Conservation (phyloP, 257 asterid genomes). For the Lantana camara region DNA sequence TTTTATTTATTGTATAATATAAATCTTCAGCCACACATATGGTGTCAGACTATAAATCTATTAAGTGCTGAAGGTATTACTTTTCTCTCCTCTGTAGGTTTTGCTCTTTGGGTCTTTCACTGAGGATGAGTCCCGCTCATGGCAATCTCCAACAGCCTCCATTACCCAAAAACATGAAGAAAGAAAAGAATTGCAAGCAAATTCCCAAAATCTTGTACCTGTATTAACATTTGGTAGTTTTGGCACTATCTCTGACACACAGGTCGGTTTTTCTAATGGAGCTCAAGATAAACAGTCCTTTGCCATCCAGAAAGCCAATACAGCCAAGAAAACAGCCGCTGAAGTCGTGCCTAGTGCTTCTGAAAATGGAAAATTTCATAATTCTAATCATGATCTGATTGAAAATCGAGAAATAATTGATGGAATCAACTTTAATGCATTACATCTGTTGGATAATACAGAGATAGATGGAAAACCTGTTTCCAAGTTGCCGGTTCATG, state of each 20-base stretch:
- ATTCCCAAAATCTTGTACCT: slow-evolving; percentile 35
- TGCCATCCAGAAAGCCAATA: slow-evolving; percentile 33
- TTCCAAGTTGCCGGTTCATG: slow-evolving; percentile 29
- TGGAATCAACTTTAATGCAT: slow-evolving; percentile 31
- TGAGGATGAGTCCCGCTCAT: slow-evolving; percentile 75
- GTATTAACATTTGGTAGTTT: slow-evolving; percentile 60
- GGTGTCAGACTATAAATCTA: background rate
- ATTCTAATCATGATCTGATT: slow-evolving; percentile 16
- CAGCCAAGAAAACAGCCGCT: slow-evolving; percentile 29
- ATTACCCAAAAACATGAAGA: slow-evolving; percentile 22
- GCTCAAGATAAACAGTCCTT: slow-evolving; percentile 25
- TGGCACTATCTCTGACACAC: slow-evolving; percentile 28
- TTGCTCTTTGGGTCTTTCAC: slow-evolving; percentile 89
- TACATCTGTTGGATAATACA: slow-evolving; percentile 41
- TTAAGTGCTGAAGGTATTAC: slow-evolving; percentile 22
- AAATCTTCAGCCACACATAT: no score
- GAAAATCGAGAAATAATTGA: slow-evolving; percentile 36
- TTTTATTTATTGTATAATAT: background rate
- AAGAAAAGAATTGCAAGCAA: slow-evolving; percentile 33
- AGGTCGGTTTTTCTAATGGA: slow-evolving; percentile 32
- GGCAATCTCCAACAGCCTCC: slow-evolving; percentile 39
- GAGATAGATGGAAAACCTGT: slow-evolving; percentile 32
- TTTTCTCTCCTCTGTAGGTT: slow-evolving; percentile 43
- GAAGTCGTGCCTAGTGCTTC: slow-evolving; percentile 26
- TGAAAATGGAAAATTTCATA: slow-evolving; percentile 54